A percentile compares a stretch with the other conserved stretches of the same genome.
These are phyloP conservation scores for Grammothele lineata DNA, from an alignment of 768 basidiomycete genomes.

Conservation along the genomic window DNA sequence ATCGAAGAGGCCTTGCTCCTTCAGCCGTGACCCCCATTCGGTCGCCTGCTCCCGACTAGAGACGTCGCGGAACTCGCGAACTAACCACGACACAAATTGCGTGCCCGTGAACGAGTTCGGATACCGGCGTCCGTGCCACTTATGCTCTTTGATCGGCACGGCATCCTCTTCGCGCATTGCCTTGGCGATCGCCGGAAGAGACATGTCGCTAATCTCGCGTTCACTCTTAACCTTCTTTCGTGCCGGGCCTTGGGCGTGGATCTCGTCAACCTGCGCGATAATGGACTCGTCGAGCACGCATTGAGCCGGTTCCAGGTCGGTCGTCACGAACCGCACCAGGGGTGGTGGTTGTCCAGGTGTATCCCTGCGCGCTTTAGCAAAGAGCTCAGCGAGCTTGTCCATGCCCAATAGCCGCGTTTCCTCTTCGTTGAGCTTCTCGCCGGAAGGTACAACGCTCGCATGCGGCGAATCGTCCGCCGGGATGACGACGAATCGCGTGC, in stretches of 20 bases:
- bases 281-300: slow-evolving; percentile 77
- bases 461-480: slow-evolving; percentile 73
- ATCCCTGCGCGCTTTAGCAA: slow-evolving; percentile 71
- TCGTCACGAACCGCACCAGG: slow-evolving; percentile 75
- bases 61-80: slow-evolving; percentile 88
- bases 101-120: slow-evolving; percentile 84
- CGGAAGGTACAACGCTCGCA: slow-evolving; percentile 50
- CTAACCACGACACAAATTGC: slow-evolving; percentile 88
- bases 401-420: slow-evolving; percentile 88
- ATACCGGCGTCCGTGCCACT: slow-evolving; percentile 75
- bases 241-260: slow-evolving; percentile 70
- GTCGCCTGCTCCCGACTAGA: slow-evolving; percentile 74
- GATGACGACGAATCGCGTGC: slow-evolving; percentile 90
- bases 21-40: slow-evolving; percentile 73
- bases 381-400: slow-evolving; percentile 85
- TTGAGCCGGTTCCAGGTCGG: slow-evolving; percentile 77
- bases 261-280: slow-evolving; percentile 75
- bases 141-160: slow-evolving; percentile 76
- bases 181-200: slow-evolving; percentile 62
- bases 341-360: slow-evolving; percentile 47
- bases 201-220: slow-evolving; percentile 64
- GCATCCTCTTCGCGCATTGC: slow-evolving; percentile 86
- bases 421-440: slow-evolving; percentile 79
- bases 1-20: slow-evolving; percentile 81
- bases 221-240: slow-evolving; percentile 81